These are phyloP conservation scores for Paecilomyces sp. DNA, from an alignment of 2,329 filamentous ascomycete species.

Conservation along the genomic window DNA sequence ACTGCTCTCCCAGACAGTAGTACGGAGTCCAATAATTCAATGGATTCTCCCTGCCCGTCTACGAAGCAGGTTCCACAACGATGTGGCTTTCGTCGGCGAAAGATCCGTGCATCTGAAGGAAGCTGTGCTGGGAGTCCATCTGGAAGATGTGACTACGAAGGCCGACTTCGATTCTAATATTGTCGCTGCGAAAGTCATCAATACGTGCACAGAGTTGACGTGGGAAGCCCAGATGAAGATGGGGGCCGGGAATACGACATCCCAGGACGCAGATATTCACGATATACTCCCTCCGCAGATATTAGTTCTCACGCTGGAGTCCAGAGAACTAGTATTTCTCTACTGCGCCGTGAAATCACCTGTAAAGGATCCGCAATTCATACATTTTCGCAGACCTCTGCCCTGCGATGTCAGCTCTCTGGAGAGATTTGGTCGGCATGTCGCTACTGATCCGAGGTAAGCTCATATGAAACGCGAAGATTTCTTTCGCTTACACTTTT, in stretches of 20 bases:
- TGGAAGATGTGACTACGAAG: slow-evolving; percentile 71
- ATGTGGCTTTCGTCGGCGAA: slow-evolving; percentile 82
- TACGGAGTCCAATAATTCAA: slow-evolving; percentile 67
- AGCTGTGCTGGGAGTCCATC: slow-evolving; percentile 55
- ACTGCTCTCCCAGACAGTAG: slow-evolving; percentile 68
- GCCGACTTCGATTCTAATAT: slow-evolving; percentile 73
- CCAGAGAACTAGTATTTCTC: slow-evolving; percentile 68
- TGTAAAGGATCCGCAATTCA: slow-evolving; percentile 50
- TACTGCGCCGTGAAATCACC: slow-evolving; percentile 48
- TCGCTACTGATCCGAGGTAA: slow-evolving; percentile 73
- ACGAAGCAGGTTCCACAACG: slow-evolving; percentile 62
- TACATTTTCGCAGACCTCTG: slow-evolving; percentile 52
- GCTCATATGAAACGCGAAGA: slow-evolving; percentile 11
- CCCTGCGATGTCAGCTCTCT: slow-evolving; percentile 49
- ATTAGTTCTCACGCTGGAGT: slow-evolving; percentile 68
- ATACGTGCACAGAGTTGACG: slow-evolving; percentile 41
- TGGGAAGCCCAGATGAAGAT: slow-evolving; percentile 25
- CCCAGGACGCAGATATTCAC: slow-evolving; percentile 6
- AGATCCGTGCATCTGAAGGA: slow-evolving; percentile 76
- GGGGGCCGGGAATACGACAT: slow-evolving; percentile 6
- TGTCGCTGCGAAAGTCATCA: slow-evolving; percentile 69
- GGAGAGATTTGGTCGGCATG: slow-evolving; percentile 54
- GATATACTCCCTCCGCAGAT: slow-evolving; percentile 64
- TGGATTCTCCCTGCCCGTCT: slow-evolving; percentile 76
- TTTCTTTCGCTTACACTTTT: slow-evolving; percentile 2